Conservation (phyloP, 306 rosid species). For the Quillaja saponaria region DNA sequence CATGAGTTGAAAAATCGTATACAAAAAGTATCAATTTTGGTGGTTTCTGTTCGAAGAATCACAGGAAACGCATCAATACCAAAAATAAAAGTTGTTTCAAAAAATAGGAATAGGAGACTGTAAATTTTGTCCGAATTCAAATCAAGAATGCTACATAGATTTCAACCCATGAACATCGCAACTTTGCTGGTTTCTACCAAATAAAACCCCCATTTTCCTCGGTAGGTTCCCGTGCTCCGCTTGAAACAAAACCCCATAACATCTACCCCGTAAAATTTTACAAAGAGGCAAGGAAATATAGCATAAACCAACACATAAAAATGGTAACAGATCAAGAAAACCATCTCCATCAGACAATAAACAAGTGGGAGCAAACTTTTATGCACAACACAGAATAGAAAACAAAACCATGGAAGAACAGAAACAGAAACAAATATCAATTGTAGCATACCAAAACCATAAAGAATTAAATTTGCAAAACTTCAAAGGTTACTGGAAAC, state of each 20-base stretch:
- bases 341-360: not conserved
- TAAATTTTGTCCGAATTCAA: constrained; percentile 25
- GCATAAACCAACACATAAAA: not conserved
- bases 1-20: constrained; percentile 31
- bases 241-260: not conserved
- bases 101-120: constrained; percentile 7
- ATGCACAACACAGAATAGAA: constrained; percentile 10
- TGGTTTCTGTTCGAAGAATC: constrained; percentile 29
- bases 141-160: constrained; percentile 24
- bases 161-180: constrained; percentile 22
- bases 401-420: constrained; percentile 11
- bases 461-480: constrained; percentile 4
- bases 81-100: not conserved
- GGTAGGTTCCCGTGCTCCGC: constrained; percentile 23
- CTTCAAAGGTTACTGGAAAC: constrained; percentile 12
- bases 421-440: constrained; percentile 22
- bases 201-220: not conserved
- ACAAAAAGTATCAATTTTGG: constrained; percentile 37
- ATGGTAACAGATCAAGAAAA: not conserved
- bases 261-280: not conserved
- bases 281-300: not conserved
- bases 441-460: constrained; percentile 20
- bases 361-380: constrained; percentile 1
- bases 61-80: constrained; percentile 22
- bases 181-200: constrained; percentile 12